phyloP scores from a whole-genome alignment of 202 grass and related monocot genomes.

The Panicum virgatum region DNA sequence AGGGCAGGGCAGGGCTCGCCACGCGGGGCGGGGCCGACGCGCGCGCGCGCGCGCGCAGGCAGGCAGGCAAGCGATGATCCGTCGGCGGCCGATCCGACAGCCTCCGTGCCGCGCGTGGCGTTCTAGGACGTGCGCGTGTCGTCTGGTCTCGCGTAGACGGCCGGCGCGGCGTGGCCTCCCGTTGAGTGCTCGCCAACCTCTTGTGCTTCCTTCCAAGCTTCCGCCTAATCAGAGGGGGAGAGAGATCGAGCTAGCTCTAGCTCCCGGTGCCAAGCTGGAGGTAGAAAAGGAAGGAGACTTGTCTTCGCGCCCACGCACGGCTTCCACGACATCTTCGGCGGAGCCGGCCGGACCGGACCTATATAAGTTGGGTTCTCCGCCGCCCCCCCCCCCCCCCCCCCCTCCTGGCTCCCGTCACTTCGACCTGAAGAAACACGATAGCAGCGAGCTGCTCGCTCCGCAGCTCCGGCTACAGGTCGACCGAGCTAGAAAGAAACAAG shows the following conservation, averaged over 20 bases:
- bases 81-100: neutral
- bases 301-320: constrained; percentile 47
- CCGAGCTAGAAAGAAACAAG: neutral
- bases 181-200: constrained; percentile 52
- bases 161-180: neutral
- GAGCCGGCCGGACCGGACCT: neutral
- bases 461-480: neutral
- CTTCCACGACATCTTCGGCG: constrained; percentile 20
- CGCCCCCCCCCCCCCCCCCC: neutral
- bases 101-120: neutral
- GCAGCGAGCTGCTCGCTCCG: neutral
- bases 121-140: constrained; percentile 10
- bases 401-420: neutral
- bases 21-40: neutral
- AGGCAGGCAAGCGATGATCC: constrained; percentile 8
- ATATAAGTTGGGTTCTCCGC: constrained; percentile 55
- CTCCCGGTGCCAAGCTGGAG: neutral
- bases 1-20: constrained; percentile 34
- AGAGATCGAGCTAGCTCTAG: neutral
- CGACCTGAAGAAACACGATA: neutral
- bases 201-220: constrained; percentile 80
- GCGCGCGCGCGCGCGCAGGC: neutral
- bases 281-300: constrained; percentile 13
- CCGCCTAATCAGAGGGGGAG: constrained; percentile 5
- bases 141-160: neutral